Percentiles rank a stretch among this genome's conserved stretches.
Conservation (phyloP, 139 green algal genomes). For the Micractinium sp. region DNA sequence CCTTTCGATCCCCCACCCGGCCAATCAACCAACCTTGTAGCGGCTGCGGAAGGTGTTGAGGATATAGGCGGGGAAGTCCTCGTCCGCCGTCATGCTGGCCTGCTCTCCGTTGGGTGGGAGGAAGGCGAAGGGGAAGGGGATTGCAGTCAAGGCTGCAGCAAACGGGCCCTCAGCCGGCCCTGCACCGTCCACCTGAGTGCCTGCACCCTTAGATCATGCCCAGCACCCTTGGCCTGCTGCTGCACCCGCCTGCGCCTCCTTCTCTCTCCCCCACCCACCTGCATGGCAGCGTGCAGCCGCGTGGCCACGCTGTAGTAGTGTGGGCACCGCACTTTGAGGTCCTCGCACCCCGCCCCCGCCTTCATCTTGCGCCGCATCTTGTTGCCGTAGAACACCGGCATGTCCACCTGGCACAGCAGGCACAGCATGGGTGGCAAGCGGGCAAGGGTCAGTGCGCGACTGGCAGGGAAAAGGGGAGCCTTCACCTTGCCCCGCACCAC, state of each 20-base stretch:
- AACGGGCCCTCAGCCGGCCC: background rate
- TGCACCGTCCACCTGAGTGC: background rate
- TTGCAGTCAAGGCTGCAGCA: no score
- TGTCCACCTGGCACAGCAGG: slow-evolving; percentile 2
- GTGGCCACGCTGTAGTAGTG: slow-evolving; percentile 63
- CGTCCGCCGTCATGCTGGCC: slow-evolving; percentile 25
- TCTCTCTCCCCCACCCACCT: no score
- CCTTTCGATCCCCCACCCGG: no score
- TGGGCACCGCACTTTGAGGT: slow-evolving; percentile 57
- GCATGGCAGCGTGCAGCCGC: slow-evolving; percentile 43
- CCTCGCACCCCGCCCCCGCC: slow-evolving; percentile 60
- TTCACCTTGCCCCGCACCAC: background rate
- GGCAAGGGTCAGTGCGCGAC: background rate
- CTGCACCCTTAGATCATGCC: background rate
- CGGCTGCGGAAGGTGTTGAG: slow-evolving; percentile 48
- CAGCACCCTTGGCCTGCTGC: background rate
- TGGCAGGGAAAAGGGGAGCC: background rate
- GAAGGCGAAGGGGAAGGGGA: background rate
- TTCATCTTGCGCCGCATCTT: slow-evolving; percentile 64
- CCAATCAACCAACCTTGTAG: slow-evolving; percentile 45
- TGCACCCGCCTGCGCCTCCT: background rate
- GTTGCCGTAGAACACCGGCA: slow-evolving; percentile 55
- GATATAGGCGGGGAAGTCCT: slow-evolving; percentile 50
- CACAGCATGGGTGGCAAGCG: background rate
- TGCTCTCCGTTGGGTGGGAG: background rate